A percentile compares a stretch with the other conserved stretches of the same genome.
phyloP scores from a whole-genome alignment of 768 basidiomycete genomes.

The Leucocoprinus leucothites region DNA sequence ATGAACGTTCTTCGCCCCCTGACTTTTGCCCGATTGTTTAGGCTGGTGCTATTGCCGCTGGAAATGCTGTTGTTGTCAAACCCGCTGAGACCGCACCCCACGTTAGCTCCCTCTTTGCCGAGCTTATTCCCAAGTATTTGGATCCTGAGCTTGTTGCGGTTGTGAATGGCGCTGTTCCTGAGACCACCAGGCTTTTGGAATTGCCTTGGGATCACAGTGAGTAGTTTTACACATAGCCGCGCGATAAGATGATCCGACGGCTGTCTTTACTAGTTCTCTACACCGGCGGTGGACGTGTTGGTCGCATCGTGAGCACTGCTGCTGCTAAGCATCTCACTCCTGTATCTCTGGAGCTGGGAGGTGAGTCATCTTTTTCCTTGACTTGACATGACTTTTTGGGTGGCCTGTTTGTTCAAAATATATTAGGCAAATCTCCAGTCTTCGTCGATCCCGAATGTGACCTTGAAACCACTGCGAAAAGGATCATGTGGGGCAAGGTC shows the following conservation, averaged over 20 bases:
- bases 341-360: conserved; percentile 44
- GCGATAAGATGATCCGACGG: neutral
- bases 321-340: conserved; percentile 79
- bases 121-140: conserved; percentile 73
- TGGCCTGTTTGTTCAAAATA: no score
- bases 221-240: neutral
- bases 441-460: conserved; percentile 71
- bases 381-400: no score
- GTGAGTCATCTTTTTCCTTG: conserved; percentile 21
- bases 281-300: conserved; percentile 64
- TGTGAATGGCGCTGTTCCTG: conserved; percentile 64
- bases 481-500: conserved; percentile 84
- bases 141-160: conserved; percentile 64
- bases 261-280: conserved; percentile 45
- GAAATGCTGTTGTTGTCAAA: conserved; percentile 69
- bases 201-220: conserved; percentile 1
- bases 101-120: conserved; percentile 53
- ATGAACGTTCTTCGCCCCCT: neutral
- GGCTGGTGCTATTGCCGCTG: conserved; percentile 76
- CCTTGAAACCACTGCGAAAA: conserved; percentile 57
- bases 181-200: conserved; percentile 46
- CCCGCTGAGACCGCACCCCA: conserved; percentile 70
- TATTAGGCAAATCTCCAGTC: conserved; percentile 73
- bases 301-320: conserved; percentile 62
- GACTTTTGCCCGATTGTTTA: conserved; percentile 15